Percentiles rank a stretch among this genome's conserved stretches.
Conservation (phyloP, 441 rosid genomes). For the Theobroma grandiflorum region DNA sequence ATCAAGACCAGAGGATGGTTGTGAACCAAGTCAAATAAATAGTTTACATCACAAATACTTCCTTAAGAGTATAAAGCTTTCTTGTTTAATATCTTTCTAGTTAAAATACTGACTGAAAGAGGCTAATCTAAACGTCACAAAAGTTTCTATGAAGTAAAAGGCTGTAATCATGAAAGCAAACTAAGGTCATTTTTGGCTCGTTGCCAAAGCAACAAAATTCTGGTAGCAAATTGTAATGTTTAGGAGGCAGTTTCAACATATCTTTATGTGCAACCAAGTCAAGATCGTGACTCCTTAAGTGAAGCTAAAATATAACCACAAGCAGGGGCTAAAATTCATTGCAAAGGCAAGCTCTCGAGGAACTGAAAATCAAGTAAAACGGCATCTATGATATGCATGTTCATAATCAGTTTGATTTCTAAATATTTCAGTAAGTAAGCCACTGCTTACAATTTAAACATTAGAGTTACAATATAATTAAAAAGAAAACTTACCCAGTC, state of each 20-base stretch:
- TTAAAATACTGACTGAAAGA: background rate
- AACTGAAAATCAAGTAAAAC: background rate
- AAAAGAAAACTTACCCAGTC: background rate
- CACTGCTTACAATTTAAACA: background rate
- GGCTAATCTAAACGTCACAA: background rate
- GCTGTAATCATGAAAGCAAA: background rate
- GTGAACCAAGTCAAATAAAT: background rate
- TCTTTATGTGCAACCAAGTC: background rate
- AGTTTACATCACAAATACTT: background rate
- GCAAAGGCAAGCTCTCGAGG: background rate
- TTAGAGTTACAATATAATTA: background rate
- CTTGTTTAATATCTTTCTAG: background rate
- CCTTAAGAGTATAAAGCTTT: background rate
- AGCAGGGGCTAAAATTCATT: conserved; percentile 14
- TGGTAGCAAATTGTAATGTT: background rate
- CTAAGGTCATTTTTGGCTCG: background rate
- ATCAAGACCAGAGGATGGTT: background rate
- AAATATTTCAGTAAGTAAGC: background rate
- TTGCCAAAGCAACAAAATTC: background rate
- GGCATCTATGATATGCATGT: background rate
- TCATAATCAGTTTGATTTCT: background rate
- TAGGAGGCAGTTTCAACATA: background rate
- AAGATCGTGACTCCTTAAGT: background rate
- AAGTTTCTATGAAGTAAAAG: background rate
- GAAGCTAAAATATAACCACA: background rate